Evolutionary conservation across 1,284 basidiomycete genomes (phyloP).

Genomic region (Ganoderma sp.): DNA sequence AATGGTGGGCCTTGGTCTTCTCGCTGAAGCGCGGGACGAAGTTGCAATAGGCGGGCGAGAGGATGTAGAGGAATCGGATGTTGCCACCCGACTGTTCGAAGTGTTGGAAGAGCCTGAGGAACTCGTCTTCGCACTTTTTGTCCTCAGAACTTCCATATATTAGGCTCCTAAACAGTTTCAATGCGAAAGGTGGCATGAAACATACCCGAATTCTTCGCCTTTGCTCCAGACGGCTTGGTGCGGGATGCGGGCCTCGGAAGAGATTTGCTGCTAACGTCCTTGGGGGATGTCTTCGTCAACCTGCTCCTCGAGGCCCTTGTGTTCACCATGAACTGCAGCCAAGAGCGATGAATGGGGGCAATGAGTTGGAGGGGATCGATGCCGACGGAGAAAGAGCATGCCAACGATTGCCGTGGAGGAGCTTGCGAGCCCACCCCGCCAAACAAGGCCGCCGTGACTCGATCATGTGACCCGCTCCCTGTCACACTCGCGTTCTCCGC

Average conservation of each 20-base stretch:
- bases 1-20: neutral
- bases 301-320: constrained; percentile 4
- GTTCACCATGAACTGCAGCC: constrained; percentile 5
- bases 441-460: neutral
- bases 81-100: neutral
- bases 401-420: neutral
- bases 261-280: neutral
- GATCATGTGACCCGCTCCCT: constrained; percentile 6
- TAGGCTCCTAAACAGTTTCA: neutral
- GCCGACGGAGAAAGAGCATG: constrained; percentile 1
- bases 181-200: neutral
- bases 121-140: neutral
- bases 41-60: neutral
- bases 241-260: neutral
- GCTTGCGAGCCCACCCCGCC: neutral
- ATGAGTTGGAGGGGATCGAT: neutral
- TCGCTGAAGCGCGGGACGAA: neutral
- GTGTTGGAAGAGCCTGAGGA: neutral
- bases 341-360: neutral
- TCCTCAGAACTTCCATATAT: neutral
- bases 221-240: too few species aligned
- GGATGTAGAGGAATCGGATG: neutral
- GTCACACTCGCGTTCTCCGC: constrained; percentile 8
- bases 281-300: neutral
- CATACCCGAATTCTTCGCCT: neutral